These are phyloP conservation scores for Penicillium macrosclerotiorum DNA, from an alignment of 495 filamentous ascomycete genomes.

Conservation along the genomic window DNA sequence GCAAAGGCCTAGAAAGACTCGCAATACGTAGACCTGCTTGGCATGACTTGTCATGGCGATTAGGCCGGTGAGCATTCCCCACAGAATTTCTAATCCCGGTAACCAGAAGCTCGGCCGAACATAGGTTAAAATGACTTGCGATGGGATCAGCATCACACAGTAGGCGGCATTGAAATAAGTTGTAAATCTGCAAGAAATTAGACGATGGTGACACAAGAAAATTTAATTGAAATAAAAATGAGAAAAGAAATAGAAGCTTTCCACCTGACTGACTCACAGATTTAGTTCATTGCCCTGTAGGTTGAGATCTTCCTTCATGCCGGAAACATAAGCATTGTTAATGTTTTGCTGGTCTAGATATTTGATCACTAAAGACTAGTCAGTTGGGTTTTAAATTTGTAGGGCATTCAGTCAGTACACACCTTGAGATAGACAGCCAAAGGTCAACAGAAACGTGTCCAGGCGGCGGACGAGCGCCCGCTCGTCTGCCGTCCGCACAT, in stretches of 20 bases:
- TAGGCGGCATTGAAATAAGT: constrained; percentile 59
- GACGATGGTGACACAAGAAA: too few species aligned
- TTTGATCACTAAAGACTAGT: constrained; percentile 41
- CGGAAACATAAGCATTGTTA: constrained; percentile 50
- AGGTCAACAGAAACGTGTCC: constrained; percentile 29
- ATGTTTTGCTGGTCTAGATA: constrained; percentile 56
- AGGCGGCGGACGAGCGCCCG: constrained; percentile 32
- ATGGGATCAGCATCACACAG: constrained; percentile 58
- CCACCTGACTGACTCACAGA: constrained; percentile 18
- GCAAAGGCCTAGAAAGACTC: constrained; percentile 32
- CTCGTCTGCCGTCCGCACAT: constrained; percentile 25
- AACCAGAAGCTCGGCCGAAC: constrained; percentile 57
- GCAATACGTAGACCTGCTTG: constrained; percentile 27
- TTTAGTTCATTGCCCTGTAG: constrained; percentile 50
- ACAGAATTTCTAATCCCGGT: constrained; percentile 50
- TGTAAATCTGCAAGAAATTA: too few species aligned
- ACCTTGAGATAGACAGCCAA: constrained; percentile 35
- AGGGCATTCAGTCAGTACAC: background rate
- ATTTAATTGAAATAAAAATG: too few species aligned
- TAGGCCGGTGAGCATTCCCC: constrained; percentile 38
- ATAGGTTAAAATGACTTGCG: constrained; percentile 52
- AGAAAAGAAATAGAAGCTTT: too few species aligned
- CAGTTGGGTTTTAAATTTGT: background rate
- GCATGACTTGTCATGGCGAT: constrained; percentile 26
- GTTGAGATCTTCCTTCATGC: constrained; percentile 33